These are phyloP conservation scores for Colletotrichum sp. DNA, from an alignment of 2,329 filamentous ascomycete species.

Conservation along the genomic window DNA sequence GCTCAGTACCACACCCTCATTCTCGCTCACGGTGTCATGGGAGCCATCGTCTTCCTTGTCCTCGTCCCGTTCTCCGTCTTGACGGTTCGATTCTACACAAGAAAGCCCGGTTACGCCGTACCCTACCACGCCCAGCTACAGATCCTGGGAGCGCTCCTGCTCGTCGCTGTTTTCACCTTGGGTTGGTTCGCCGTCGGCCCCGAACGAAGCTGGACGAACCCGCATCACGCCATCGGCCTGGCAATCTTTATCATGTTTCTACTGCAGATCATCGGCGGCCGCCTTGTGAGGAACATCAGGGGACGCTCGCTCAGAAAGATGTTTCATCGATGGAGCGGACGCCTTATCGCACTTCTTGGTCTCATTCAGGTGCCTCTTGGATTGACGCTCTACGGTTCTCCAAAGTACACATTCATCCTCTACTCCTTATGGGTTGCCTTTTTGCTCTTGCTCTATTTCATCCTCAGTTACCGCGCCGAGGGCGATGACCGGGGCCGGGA, in stretches of 20 bases:
- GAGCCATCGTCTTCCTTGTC: conserved; percentile 74
- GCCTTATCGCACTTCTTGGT: conserved; percentile 78
- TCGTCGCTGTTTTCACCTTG: conserved; percentile 74
- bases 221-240: conserved; percentile 83
- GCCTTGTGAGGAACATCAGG: conserved; percentile 60
- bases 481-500: conserved; percentile 55
- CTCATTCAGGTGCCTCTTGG: conserved; percentile 89
- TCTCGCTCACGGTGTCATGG: conserved; percentile 73
- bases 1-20: conserved; percentile 74
- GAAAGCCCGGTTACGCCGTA: conserved; percentile 64
- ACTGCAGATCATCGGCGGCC: conserved; percentile 72
- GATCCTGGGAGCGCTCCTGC: conserved; percentile 68
- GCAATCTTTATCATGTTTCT: conserved; percentile 77
- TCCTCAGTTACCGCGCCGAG: conserved; percentile 74
- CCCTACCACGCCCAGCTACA: conserved; percentile 77
- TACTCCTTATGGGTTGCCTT: conserved; percentile 80
- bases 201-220: conserved; percentile 74
- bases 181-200: conserved; percentile 82
- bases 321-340: conserved; percentile 88
- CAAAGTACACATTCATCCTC: conserved; percentile 81
- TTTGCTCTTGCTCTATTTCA: conserved; percentile 77
- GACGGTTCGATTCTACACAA: conserved; percentile 71
- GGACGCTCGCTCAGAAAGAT: conserved; percentile 57
- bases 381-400: conserved; percentile 90
- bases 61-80: conserved; percentile 77